These are phyloP conservation scores for Bacterosira constricta DNA, from an alignment of 108 stramenopile genomes.

Conservation along the genomic window DNA sequence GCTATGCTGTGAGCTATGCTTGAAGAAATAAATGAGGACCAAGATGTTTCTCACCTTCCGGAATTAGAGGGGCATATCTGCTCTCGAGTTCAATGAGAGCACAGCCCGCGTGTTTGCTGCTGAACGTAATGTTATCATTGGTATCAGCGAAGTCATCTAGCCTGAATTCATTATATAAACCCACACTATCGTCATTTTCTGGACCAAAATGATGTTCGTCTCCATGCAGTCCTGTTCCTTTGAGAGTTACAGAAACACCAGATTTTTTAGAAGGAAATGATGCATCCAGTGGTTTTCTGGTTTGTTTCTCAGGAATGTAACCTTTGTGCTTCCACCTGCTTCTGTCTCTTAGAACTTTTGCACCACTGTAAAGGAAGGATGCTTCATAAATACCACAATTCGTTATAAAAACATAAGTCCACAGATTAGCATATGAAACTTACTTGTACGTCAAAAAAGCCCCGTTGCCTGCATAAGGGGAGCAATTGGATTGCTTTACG, in stretches of 20 bases:
- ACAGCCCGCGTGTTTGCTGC: slow-evolving; percentile 43
- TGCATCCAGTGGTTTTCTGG: slow-evolving; percentile 23
- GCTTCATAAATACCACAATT: not conserved
- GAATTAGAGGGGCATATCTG: slow-evolving; percentile 40
- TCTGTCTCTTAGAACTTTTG: slow-evolving; percentile 31
- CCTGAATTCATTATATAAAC: slow-evolving; percentile 16
- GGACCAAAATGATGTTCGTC: slow-evolving; percentile 26
- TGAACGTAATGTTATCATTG: slow-evolving; percentile 39
- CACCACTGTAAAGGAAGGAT: slow-evolving; percentile 11
- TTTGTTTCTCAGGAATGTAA: slow-evolving; percentile 3
- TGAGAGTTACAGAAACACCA: slow-evolving; percentile 24
- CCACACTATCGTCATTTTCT: slow-evolving; percentile 22
- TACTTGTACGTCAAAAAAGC: slow-evolving; percentile 46
- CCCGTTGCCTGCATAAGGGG: slow-evolving; percentile 34
- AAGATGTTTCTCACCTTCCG: slow-evolving; percentile 17
- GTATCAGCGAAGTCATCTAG: slow-evolving; percentile 38
- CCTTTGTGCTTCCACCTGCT: slow-evolving; percentile 24
- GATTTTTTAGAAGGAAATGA: not conserved
- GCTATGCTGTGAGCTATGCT: not conserved
- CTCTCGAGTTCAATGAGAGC: slow-evolving; percentile 40
- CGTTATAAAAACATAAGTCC: not conserved
- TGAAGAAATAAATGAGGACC: not conserved
- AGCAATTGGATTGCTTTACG: slow-evolving; percentile 20
- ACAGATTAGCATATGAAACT: not conserved
- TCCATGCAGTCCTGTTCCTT: slow-evolving; percentile 23